Evolutionary conservation across 2,329 filamentous ascomycete species (phyloP).

Genomic region (Penicillium hordei): DNA sequence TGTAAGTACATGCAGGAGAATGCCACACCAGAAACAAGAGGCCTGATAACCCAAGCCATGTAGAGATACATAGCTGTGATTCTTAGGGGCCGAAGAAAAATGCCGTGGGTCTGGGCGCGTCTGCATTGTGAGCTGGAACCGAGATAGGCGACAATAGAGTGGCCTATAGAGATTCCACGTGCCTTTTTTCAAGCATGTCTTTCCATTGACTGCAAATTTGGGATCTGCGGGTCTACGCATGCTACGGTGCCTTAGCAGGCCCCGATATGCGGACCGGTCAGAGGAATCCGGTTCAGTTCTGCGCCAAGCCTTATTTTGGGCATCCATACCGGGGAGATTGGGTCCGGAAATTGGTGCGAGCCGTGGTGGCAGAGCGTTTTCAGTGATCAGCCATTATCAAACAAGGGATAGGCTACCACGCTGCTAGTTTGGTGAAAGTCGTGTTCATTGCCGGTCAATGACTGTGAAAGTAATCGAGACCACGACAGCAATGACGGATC

Average conservation of each 20-base stretch:
- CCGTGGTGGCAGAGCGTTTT: not conserved
- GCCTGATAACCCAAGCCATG: conserved; percentile 5
- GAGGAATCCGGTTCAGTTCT: not conserved
- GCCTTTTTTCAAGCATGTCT: not conserved
- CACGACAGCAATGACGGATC: conserved; percentile 13
- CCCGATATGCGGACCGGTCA: conserved; percentile 5
- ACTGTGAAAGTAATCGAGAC: conserved; percentile 2
- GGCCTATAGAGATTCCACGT: not conserved
- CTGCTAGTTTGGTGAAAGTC: not conserved
- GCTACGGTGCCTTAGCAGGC: not conserved
- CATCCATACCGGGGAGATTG: conserved; percentile 2
- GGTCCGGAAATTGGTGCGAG: conserved; percentile 5
- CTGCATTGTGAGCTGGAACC: not conserved
- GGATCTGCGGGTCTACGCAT: not conserved
- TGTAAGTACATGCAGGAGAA: conserved; percentile 23
- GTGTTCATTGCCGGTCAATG: not conserved
- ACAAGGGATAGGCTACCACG: not conserved
- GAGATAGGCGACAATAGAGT: not conserved
- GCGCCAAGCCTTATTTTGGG: conserved; percentile 4
- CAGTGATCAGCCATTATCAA: conserved; percentile 2
- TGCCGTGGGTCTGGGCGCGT: not conserved
- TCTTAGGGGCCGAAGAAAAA: not conserved
- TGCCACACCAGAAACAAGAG: conserved; percentile 9
- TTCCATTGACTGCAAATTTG: not conserved
- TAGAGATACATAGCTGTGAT: conserved; percentile 5